These are phyloP conservation scores for Aspergillus udagawae DNA, from an alignment of 2,329 filamentous ascomycete genomes.

Conservation along the genomic window DNA sequence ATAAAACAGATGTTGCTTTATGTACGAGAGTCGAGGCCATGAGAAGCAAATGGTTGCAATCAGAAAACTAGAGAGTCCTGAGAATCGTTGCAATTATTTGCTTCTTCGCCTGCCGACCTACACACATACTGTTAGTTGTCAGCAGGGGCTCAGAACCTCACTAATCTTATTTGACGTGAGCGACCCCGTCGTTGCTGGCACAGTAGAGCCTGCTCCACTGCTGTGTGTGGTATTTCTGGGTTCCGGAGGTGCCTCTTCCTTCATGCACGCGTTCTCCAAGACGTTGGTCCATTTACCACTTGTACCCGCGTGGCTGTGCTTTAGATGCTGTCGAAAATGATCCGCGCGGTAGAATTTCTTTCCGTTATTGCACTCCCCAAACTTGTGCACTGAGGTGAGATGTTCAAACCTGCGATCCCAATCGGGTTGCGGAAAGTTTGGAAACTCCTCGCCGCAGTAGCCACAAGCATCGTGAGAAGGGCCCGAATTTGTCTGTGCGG, in stretches of 20 bases:
- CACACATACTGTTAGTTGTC: conserved; percentile 11
- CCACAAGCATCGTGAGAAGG: conserved; percentile 70
- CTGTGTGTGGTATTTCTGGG: conserved; percentile 11
- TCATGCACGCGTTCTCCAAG: conserved; percentile 94
- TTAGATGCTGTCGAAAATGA: conserved; percentile 96
- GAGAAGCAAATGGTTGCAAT: not conserved
- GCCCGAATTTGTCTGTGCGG: conserved; percentile 31
- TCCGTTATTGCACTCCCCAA: conserved; percentile 93
- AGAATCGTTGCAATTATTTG: not conserved
- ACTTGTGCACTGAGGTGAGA: conserved; percentile 89
- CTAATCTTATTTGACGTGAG: conserved; percentile 26
- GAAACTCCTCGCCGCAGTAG: conserved; percentile 92
- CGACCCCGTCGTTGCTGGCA: conserved; percentile 9
- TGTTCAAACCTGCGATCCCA: conserved; percentile 86
- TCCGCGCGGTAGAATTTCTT: conserved; percentile 98
- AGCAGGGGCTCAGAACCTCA: conserved; percentile 28
- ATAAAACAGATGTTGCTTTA: not conserved
- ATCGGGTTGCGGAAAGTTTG: conserved; percentile 68
- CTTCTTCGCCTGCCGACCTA: not conserved
- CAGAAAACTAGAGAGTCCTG: not conserved
- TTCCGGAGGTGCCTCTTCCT: conserved; percentile 61
- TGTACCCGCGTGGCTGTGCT: conserved; percentile 93
- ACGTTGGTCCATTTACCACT: conserved; percentile 99
- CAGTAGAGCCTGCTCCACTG: conserved; percentile 6
- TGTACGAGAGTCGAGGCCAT: not conserved